Percentiles rank a stretch among this genome's conserved stretches.
Evolutionary conservation across 495 filamentous ascomycete species (phyloP).

Genomic region (Xylaria scruposa): DNA sequence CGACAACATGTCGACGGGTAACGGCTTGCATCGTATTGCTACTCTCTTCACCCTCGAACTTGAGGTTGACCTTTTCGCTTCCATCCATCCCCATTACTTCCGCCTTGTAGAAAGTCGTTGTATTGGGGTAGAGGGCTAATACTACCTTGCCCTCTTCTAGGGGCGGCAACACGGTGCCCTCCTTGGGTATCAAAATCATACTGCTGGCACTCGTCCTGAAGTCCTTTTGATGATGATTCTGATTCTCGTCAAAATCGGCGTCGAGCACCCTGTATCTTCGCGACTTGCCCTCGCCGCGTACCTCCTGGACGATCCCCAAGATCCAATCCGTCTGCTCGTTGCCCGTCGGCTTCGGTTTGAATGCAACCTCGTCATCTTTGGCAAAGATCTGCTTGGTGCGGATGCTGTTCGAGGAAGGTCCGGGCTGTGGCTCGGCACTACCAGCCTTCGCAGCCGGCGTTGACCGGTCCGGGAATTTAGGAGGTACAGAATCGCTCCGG

Average conservation of each 20-base stretch:
- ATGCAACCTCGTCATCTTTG: slow-evolving; percentile 83
- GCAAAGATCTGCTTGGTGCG: slow-evolving; percentile 61
- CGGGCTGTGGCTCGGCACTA: slow-evolving; percentile 52
- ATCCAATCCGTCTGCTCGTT: slow-evolving; percentile 83
- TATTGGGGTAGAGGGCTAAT: slow-evolving; percentile 84
- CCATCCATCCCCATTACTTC: slow-evolving; percentile 81
- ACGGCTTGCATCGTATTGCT: slow-evolving; percentile 80
- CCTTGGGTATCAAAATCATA: slow-evolving; percentile 79
- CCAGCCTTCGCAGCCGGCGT: slow-evolving; percentile 52
- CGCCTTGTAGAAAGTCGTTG: slow-evolving; percentile 96
- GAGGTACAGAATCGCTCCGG: slow-evolving; percentile 57
- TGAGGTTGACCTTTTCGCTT: slow-evolving; percentile 61
- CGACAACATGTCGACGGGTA: slow-evolving; percentile 78
- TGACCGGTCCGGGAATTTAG: slow-evolving; percentile 49
- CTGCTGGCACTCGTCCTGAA: slow-evolving; percentile 80
- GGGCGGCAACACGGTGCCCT: slow-evolving; percentile 65
- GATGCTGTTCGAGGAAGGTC: slow-evolving; percentile 36
- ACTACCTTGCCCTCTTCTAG: slow-evolving; percentile 83
- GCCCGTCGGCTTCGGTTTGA: slow-evolving; percentile 76
- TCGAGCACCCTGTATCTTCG: slow-evolving; percentile 96
- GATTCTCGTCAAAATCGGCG: slow-evolving; percentile 84
- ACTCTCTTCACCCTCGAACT: slow-evolving; percentile 88
- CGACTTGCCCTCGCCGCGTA: slow-evolving; percentile 85
- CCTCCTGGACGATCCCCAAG: slow-evolving; percentile 82
- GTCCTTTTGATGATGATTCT: slow-evolving; percentile 73